phyloP scores from a whole-genome alignment of 768 basidiomycete genomes.

The Auriscalpium vulgare region DNA sequence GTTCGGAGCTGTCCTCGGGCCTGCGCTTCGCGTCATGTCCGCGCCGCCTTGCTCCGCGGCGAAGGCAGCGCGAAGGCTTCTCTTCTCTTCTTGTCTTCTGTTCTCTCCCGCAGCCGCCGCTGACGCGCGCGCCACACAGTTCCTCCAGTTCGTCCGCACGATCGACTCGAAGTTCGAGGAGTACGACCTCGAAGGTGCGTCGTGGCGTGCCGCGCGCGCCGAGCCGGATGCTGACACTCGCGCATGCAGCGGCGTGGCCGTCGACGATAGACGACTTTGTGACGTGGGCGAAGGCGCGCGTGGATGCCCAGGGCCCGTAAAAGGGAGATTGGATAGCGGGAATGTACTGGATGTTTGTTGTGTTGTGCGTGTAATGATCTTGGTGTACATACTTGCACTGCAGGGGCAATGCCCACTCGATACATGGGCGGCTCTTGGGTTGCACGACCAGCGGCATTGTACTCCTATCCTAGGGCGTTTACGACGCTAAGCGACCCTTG shows the following conservation, averaged over 20 bases:
- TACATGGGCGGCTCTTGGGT: too few species aligned
- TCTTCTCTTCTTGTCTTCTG: neutral
- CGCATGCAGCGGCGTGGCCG: slow-evolving; percentile 70
- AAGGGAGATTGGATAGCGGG: too few species aligned
- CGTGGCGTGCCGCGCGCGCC: slow-evolving; percentile 4
- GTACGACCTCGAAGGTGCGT: slow-evolving; percentile 67
- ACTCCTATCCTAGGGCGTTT: too few species aligned
- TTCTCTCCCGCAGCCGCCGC: neutral
- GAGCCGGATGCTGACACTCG: slow-evolving; percentile 2
- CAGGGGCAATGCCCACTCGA: too few species aligned
- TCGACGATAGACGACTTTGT: slow-evolving; percentile 84
- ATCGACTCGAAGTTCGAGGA: slow-evolving; percentile 66
- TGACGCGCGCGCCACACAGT: slow-evolving; percentile 32
- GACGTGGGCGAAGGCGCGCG: slow-evolving; percentile 45
- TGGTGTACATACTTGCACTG: too few species aligned
- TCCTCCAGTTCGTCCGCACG: slow-evolving; percentile 69
- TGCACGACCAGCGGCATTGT: too few species aligned
- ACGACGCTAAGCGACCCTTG: too few species aligned
- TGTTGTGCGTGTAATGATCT: too few species aligned
- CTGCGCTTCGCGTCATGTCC: neutral
- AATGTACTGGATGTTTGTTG: too few species aligned
- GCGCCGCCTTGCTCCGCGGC: neutral
- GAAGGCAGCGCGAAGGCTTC: neutral
- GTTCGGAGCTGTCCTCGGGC: neutral
- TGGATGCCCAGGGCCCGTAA: slow-evolving; percentile 13